Evolutionary conservation across 2,329 filamentous ascomycete genomes (phyloP).

Genomic region (Colletotrichum godetiae): DNA sequence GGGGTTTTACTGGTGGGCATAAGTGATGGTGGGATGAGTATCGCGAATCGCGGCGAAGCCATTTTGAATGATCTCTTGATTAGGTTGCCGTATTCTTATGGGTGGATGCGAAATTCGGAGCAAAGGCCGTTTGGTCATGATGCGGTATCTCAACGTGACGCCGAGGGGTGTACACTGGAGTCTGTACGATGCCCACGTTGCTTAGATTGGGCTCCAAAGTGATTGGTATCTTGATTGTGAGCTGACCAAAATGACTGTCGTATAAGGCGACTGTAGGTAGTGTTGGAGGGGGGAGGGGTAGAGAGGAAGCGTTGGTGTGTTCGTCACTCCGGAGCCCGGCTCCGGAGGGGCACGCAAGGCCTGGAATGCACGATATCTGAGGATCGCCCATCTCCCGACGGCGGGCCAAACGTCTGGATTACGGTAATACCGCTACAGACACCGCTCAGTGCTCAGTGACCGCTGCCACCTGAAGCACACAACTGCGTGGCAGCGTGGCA

Average conservation of each 20-base stretch:
- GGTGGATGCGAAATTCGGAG: neutral
- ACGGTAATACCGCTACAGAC: neutral
- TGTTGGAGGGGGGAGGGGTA: neutral
- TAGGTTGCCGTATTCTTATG: neutral
- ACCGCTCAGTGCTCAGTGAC: slow-evolving; percentile 1
- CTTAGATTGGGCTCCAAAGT: slow-evolving; percentile 6
- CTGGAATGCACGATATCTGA: slow-evolving; percentile 5
- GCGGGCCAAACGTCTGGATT: neutral
- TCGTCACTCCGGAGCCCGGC: neutral
- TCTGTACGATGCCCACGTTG: neutral
- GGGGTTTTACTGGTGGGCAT: neutral
- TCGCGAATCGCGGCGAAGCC: slow-evolving; percentile 21
- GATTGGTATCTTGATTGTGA: slow-evolving; percentile 5
- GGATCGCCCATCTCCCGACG: slow-evolving; percentile 5
- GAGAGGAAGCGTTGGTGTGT: neutral
- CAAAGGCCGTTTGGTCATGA: neutral
- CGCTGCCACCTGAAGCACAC: neutral
- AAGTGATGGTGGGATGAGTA: neutral
- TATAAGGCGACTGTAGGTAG: slow-evolving; percentile 8
- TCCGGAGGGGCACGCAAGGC: neutral
- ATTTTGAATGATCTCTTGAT: neutral
- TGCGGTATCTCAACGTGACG: neutral
- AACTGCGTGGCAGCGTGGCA: neutral
- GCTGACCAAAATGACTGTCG: neutral
- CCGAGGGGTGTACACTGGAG: slow-evolving; percentile 7